phyloP scores from a whole-genome alignment of 305 asterid genomes.

The Fraxinus nigra region DNA sequence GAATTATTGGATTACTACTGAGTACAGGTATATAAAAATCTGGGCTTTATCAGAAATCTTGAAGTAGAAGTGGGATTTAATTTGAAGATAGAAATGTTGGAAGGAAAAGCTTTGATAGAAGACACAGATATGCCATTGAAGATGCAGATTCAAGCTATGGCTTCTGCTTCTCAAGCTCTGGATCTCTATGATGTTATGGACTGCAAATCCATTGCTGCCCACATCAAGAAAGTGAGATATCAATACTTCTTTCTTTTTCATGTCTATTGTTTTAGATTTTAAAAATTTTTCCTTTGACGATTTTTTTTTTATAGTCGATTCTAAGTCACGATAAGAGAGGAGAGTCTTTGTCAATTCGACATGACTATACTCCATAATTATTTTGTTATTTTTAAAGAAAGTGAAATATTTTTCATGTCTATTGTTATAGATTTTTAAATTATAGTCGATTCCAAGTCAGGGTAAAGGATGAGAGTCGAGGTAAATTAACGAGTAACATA shows the following conservation, averaged over 20 bases:
- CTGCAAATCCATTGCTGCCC: conserved; percentile 33
- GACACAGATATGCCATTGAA: conserved; percentile 33
- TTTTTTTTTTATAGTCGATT: background rate
- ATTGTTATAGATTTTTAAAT: background rate
- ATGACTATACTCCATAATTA: background rate
- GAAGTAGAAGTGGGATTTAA: background rate
- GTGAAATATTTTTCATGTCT: background rate
- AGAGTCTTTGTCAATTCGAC: background rate
- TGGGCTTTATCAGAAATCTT: background rate
- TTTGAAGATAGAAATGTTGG: conserved; percentile 24
- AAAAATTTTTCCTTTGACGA: background rate
- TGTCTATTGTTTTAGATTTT: background rate
- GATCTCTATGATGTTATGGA: conserved; percentile 34
- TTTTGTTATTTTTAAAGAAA: background rate
- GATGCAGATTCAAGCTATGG: conserved; percentile 40
- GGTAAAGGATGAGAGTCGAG: background rate
- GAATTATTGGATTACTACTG: background rate
- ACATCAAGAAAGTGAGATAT: conserved; percentile 27
- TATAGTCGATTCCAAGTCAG: background rate
- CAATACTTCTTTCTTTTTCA: background rate
- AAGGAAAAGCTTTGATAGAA: conserved; percentile 27
- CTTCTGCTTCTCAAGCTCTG: conserved; percentile 35
- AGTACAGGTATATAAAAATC: background rate
- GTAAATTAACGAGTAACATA: background rate
- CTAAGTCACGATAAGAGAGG: background rate